Percentiles rank a stretch among this genome's conserved stretches.
Conservation (phyloP, 805 yeast genomes). For the Candida maesae region DNA sequence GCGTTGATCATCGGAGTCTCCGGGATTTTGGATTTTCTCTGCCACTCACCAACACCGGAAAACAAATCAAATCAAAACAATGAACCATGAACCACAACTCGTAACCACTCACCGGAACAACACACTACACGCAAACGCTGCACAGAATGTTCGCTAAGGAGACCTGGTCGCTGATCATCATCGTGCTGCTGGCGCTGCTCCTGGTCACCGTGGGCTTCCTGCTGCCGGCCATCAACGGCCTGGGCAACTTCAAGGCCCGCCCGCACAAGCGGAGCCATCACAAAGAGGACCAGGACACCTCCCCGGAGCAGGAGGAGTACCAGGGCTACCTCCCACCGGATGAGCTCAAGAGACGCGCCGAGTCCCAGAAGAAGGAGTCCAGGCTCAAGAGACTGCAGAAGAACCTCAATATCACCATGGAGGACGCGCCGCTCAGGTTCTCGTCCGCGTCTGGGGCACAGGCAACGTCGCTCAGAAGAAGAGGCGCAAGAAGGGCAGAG, state of each 20-base stretch:
- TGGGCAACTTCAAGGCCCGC: conserved; percentile 38
- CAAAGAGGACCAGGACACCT: conserved; percentile 2
- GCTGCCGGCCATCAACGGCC: conserved; percentile 49
- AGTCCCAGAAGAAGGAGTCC: conserved; percentile 11
- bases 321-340: conserved; percentile 26
- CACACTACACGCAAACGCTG: neutral
- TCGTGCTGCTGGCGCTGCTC: conserved; percentile 39
- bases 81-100: no score
- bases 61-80: no score
- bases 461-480: conserved; percentile 18
- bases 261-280: neutral
- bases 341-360: conserved; percentile 16
- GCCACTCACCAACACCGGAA: no score
- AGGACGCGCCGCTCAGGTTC: conserved; percentile 24
- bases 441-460: conserved; percentile 1
- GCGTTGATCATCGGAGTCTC: no score
- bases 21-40: no score
- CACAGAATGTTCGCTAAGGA: neutral
- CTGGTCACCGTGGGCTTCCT: conserved; percentile 31
- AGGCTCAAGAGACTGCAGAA: conserved; percentile 10
- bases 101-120: no score
- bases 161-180: conserved; percentile 35
- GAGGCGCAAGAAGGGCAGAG: conserved; percentile 13
- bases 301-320: conserved; percentile 1
- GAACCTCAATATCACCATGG: conserved; percentile 17